Evolutionary conservation across 179 eudicot species (phyloP), one percentile per base, ranked within the genome.

Genomic region (Silene coronaria): DNA sequence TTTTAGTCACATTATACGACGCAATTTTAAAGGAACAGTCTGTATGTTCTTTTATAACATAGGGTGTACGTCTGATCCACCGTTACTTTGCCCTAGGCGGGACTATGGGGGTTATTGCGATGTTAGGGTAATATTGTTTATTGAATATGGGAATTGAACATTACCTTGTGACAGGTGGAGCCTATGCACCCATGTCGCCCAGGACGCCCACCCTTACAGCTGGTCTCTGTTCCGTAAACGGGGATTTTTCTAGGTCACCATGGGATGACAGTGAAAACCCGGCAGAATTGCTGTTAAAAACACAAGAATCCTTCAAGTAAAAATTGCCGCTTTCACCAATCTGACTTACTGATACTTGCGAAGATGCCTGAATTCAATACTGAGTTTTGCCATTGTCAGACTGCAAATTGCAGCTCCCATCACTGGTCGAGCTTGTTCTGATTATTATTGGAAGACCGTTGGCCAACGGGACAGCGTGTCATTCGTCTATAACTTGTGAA

Each of bases 191-290:
- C 8, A 67, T 81, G 75, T 86, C 91, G 45, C 91, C 91, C 5
- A 71, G 79, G 72, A 84, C 91, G 53, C 91, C 91, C 75, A 77
- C 87, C 59, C 77, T 86, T 38, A 80, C 87, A 76, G 75, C 84
- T 13, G 81, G 84, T 26, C 79, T 88, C 14, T 88, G 84, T 51
- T 73, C 69, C 51, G 87, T 78, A 61, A 79, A 79, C 19, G 81
- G 82, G 30, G 86, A 84, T 27, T 61, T 60, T 21, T 30, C 24
- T 60, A 77, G 78, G 77, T 75, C 73, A 62, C 82, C 82, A 13
- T 87, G 86, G 72, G 87, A 82, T 51, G 83, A 82, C 12, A 78
- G 66, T 21, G 73, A 71, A 65, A 71, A 57, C 64, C 34, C 85
- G 0, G 82, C 78, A 59, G 87, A 82, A 65, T 58, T 60, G 63